A percentile compares a stretch with the other conserved stretches of the same genome.
phyloP scores from a whole-genome alignment of 2,329 filamentous ascomycete genomes.

The Fusarium verticillioides region DNA sequence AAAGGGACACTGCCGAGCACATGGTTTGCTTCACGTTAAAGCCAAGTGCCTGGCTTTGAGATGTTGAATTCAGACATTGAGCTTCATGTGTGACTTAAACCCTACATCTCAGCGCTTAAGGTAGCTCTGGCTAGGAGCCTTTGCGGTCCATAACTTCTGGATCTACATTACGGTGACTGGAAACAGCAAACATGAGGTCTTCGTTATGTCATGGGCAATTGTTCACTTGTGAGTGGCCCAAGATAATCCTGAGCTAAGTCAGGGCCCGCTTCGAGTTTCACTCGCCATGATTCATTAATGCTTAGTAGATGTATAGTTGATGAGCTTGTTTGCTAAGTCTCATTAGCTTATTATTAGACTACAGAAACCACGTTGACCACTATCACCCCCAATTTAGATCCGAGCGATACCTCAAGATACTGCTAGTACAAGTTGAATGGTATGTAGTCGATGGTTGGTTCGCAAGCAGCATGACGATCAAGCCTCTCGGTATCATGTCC shows the following conservation, averaged over 20 bases:
- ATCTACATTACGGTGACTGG: not conserved
- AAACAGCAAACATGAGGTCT: not conserved
- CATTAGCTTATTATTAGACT: not conserved
- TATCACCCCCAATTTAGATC: not conserved
- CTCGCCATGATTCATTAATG: not conserved
- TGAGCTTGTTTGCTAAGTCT: not conserved
- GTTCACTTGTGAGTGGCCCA: slow-evolving; percentile 21
- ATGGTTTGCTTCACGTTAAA: not conserved
- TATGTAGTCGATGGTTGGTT: not conserved
- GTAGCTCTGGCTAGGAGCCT: not conserved
- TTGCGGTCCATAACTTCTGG: not conserved
- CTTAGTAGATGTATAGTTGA: not conserved
- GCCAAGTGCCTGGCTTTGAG: not conserved
- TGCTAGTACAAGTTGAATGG: not conserved
- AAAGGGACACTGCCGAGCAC: not conserved
- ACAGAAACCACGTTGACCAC: not conserved
- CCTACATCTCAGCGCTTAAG: not conserved
- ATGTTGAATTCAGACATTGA: not conserved
- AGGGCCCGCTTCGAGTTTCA: slow-evolving; percentile 1
- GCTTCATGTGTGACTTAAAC: not conserved
- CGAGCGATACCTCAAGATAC: not conserved
- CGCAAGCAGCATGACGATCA: not conserved
- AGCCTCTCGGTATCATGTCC: not conserved
- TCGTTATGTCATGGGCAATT: slow-evolving; percentile 25
- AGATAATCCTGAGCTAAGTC: not conserved